Conservation (phyloP, 352 stramenopile genomes). For the Phytophthora meadii region DNA sequence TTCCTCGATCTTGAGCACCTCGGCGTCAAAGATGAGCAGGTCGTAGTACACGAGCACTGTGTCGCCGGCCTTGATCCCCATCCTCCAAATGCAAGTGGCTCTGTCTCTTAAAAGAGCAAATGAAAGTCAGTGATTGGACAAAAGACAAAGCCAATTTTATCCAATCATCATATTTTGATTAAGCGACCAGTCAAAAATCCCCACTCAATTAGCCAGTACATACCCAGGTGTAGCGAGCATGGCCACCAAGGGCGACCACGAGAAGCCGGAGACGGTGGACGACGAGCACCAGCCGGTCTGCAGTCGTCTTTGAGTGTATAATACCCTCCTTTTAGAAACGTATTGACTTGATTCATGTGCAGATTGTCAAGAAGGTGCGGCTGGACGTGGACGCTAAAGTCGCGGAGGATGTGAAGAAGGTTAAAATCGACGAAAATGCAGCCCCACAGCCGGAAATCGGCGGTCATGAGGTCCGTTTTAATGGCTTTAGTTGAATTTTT, state of each 20-base stretch:
- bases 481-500: not conserved
- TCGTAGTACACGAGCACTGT: constrained; percentile 46
- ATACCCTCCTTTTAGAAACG: not conserved
- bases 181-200: constrained; percentile 38
- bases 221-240: constrained; percentile 34
- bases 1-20: constrained; percentile 25
- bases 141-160: not conserved
- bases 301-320: not conserved
- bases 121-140: constrained; percentile 19
- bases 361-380: constrained; percentile 70
- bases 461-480: constrained; percentile 26
- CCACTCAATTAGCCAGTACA: constrained; percentile 13
- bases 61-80: constrained; percentile 33
- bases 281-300: constrained; percentile 66
- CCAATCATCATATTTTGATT: constrained; percentile 11
- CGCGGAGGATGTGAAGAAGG: constrained; percentile 55
- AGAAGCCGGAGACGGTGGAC: constrained; percentile 71
- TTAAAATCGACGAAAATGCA: constrained; percentile 47
- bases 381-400: constrained; percentile 58
- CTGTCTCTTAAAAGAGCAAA: not conserved
- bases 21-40: constrained; percentile 39
- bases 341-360: not conserved
- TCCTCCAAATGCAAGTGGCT: constrained; percentile 19
- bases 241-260: constrained; percentile 77
- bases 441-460: constrained; percentile 33